Evolutionary conservation across 148 eudicot species (phyloP), one percentile per base, ranked within the genome.

Genomic region (Linanthus parryae): DNA sequence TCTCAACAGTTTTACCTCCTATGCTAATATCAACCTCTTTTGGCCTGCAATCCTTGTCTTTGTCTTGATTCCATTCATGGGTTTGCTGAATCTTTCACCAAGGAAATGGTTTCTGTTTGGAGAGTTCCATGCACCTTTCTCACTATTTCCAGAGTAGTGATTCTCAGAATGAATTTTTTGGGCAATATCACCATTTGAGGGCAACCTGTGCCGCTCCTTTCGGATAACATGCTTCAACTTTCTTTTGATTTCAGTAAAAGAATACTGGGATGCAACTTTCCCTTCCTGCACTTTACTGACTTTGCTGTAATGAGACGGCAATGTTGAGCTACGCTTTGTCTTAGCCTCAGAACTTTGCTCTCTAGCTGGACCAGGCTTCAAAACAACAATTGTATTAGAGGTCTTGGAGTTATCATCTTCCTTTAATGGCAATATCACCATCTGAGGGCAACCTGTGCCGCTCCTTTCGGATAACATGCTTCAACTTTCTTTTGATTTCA

Each of bases 331-430:
- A n/a, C n/a, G n/a, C n/a, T n/a, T n/a, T n/a, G n/a, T n/a, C n/a
- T n/a, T n/a, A n/a, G n/a, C n/a, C n/a, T n/a, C n/a, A n/a, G n/a
- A n/a, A n/a, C n/a, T n/a, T n/a, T n/a, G n/a, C n/a, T n/a, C n/a
- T n/a, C n/a, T n/a, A n/a, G n/a, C n/a, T n/a, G n/a, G n/a, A 36
- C 84, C 84, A 12, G 99, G 96, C 63, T 84, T 94, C 52, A 94
- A 68, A 67, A 94, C 73, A 57, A 94, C 88, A 52, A 94, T 88
- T 72, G 65, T 77, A 66, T 58, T 80, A 27, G 77, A 41, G 55
- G 76, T 72, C 19, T 67, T 71, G 59, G 57, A 9, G 28, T 57
- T 54, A 29, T 76, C 73, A 58, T 58, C 56, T 66, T 44, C 77
- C 55, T 38, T 68, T 11, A 74, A 51, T 16, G 62, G 58, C 59